phyloP scores from a whole-genome alignment of 257 asterid species.

The Knoxia roxburghii region DNA sequence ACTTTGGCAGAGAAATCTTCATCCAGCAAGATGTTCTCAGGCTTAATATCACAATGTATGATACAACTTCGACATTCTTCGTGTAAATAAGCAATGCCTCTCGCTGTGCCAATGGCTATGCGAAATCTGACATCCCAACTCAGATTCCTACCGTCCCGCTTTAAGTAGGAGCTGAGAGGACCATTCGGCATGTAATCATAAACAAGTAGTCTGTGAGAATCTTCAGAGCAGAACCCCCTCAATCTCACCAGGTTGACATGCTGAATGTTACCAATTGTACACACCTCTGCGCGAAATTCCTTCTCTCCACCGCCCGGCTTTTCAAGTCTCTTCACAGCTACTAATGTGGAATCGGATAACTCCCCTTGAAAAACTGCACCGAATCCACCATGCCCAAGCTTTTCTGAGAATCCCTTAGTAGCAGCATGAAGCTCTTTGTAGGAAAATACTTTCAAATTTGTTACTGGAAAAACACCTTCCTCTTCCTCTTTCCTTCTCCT shows the following conservation, averaged over 20 bases:
- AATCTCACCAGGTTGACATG: conserved; percentile 73
- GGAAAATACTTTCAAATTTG: conserved; percentile 56
- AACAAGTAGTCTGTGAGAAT: conserved; percentile 65
- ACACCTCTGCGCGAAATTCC: conserved; percentile 77
- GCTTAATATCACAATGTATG: conserved; percentile 78
- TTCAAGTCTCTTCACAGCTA: conserved; percentile 81
- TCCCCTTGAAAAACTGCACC: conserved; percentile 72
- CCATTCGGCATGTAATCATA: conserved; percentile 86
- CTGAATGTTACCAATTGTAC: conserved; percentile 76
- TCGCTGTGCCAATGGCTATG: conserved; percentile 55
- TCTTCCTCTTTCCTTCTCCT: conserved; percentile 35
- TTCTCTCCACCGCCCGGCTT: conserved; percentile 74
- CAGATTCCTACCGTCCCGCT: conserved; percentile 39
- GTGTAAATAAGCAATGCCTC: conserved; percentile 72
- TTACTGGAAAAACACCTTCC: conserved; percentile 44
- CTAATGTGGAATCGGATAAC: conserved; percentile 44
- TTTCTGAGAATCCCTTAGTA: conserved; percentile 64
- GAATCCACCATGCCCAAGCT: conserved; percentile 87
- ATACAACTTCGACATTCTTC: conserved; percentile 68
- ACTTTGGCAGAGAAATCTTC: conserved; percentile 64
- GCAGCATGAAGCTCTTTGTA: conserved; percentile 67
- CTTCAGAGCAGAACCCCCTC: conserved; percentile 72
- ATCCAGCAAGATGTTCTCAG: conserved; percentile 63
- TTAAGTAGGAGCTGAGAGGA: conserved; percentile 56
- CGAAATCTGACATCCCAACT: conserved; percentile 68